Conservation (phyloP, 106 monocot species). For the Xerophyta viscosa region DNA sequence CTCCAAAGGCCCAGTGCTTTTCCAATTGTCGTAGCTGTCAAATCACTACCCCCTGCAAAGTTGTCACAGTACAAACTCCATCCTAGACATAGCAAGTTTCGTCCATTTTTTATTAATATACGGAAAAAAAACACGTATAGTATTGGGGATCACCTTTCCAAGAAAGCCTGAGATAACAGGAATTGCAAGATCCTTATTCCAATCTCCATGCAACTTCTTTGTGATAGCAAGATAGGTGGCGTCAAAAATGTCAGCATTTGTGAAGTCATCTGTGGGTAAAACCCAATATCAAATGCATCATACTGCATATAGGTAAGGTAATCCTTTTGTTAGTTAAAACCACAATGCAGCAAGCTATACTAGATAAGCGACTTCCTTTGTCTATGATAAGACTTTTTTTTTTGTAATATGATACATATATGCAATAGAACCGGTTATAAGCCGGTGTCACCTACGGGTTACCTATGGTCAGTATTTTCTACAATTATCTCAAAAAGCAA, state of each 20-base stretch:
- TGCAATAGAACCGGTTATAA: too few relatives aligned
- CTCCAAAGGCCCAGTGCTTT: constrained; percentile 85
- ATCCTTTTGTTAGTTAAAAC: too few relatives aligned
- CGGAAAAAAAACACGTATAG: too few relatives aligned
- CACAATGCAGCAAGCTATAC: too few relatives aligned
- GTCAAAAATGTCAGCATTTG: constrained; percentile 89
- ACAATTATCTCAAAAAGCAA: too few relatives aligned
- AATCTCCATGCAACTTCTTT: constrained; percentile 69
- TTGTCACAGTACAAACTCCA: constrained; percentile 93
- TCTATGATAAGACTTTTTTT: too few relatives aligned
- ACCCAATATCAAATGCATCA: constrained; percentile 93
- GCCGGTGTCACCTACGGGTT: too few relatives aligned
- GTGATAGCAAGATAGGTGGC: constrained; percentile 85
- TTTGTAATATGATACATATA: too few relatives aligned
- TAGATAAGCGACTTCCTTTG: too few relatives aligned
- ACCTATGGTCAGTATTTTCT: too few relatives aligned
- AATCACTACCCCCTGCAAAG: constrained; percentile 90
- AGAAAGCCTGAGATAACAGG: constrained; percentile 95
- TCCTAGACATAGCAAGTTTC: constrained; percentile 32
- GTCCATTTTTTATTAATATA: too few relatives aligned
- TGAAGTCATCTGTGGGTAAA: constrained; percentile 89
- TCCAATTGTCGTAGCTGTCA: constrained; percentile 93
- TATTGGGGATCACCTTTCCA: constrained; percentile 52
- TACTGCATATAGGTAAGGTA: constrained; percentile 41
- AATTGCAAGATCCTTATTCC: constrained; percentile 66